Conservation (phyloP, 768 basidiomycete species). For the Flagelloscypha sp. region DNA sequence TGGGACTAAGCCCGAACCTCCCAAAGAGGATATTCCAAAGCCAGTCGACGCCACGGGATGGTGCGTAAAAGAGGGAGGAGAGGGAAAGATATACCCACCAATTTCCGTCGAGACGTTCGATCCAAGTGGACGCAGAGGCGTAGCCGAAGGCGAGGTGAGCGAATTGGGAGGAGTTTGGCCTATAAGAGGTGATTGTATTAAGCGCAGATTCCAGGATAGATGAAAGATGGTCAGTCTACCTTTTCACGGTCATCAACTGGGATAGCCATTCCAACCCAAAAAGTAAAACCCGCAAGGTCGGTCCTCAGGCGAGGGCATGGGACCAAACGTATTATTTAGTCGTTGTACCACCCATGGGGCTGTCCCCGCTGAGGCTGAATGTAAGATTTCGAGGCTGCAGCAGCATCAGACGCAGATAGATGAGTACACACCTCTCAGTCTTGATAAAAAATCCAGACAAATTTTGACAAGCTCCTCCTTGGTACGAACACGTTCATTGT, state of each 20-base stretch:
- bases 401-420: constrained; percentile 12
- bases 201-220: too few relatives aligned
- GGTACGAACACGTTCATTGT: too few relatives aligned
- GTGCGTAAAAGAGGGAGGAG: not conserved
- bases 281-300: constrained; percentile 67
- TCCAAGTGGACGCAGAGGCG: constrained; percentile 91
- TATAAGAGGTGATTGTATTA: too few relatives aligned
- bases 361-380: constrained; percentile 55
- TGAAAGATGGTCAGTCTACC: too few relatives aligned
- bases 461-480: constrained; percentile 46
- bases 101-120: constrained; percentile 62
- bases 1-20: too few relatives aligned
- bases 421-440: too few relatives aligned
- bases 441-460: too few relatives aligned
- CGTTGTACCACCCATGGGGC: constrained; percentile 94
- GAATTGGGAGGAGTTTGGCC: constrained; percentile 79
- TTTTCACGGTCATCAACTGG: constrained; percentile 90
- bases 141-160: constrained; percentile 68
- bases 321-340: constrained; percentile 69
- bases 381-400: constrained; percentile 19
- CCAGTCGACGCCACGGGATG: not conserved
- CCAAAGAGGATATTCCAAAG: too few relatives aligned
- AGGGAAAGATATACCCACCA: constrained; percentile 29
- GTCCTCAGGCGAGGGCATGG: constrained; percentile 46
- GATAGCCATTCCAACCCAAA: constrained; percentile 86